phyloP scores from a whole-genome alignment of 202 grass and related monocot species.

The Carex arenaria region DNA sequence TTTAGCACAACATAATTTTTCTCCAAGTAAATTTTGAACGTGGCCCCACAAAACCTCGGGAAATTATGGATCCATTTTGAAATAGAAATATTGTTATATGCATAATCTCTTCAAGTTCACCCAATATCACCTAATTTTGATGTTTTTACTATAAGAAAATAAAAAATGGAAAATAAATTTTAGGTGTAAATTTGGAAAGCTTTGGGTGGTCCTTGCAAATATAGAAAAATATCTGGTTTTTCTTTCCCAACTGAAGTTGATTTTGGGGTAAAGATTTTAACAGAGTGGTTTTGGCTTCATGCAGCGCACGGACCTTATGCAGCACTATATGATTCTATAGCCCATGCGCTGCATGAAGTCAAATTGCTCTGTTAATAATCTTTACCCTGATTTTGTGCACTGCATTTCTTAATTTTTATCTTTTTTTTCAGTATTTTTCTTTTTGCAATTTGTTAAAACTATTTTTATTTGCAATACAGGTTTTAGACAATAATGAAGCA shows the following conservation, averaged over 20 bases:
- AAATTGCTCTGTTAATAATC: too few species aligned
- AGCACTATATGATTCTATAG: too few species aligned
- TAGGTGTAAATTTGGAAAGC: neutral
- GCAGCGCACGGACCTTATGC: too few species aligned
- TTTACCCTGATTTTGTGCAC: too few species aligned
- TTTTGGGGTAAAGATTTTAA: too few species aligned
- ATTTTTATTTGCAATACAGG: constrained; percentile 34
- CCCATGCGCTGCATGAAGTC: too few species aligned
- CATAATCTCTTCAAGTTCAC: too few species aligned
- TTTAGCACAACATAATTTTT: neutral
- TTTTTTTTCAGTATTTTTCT: neutral
- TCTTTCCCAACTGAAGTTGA: too few species aligned
- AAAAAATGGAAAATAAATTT: neutral
- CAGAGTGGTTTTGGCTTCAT: too few species aligned
- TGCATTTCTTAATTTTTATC: too few species aligned
- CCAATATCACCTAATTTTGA: neutral
- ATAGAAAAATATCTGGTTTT: neutral
- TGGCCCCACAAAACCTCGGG: neutral
- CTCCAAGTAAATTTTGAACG: neutral
- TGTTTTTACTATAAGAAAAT: neutral
- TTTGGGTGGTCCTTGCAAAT: neutral
- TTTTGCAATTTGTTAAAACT: neutral
- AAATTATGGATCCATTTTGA: neutral
- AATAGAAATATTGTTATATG: neutral
- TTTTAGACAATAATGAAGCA: constrained; percentile 62